Evolutionary conservation across 768 basidiomycete species (phyloP).

Genomic region (Tephrocybe sp.): DNA sequence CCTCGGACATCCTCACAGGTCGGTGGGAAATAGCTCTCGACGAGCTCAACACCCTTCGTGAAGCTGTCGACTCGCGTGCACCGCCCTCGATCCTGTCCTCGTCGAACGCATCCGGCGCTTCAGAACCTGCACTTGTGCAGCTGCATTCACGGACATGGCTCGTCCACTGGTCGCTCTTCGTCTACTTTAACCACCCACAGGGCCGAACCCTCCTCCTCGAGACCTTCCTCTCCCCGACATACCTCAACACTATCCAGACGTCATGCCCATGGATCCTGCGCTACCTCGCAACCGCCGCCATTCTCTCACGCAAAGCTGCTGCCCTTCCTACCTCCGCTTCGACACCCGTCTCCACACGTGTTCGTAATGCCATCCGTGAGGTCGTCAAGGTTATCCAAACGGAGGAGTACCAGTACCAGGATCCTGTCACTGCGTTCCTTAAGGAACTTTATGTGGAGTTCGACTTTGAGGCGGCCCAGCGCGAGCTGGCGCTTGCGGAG

Average conservation of each 20-base stretch:
- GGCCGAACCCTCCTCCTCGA: conserved; percentile 92
- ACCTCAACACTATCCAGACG: conserved; percentile 98
- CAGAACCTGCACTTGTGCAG: conserved; percentile 77
- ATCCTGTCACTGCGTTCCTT: conserved; percentile 91
- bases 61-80: conserved; percentile 81
- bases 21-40: conserved; percentile 94
- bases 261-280: conserved; percentile 92
- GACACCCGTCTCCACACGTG: conserved; percentile 58
- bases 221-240: conserved; percentile 93
- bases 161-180: conserved; percentile 96
- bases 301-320: conserved; percentile 82
- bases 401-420: conserved; percentile 95
- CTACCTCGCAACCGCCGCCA: conserved; percentile 90
- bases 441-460: conserved; percentile 94
- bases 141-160: conserved; percentile 96
- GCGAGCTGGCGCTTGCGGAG: conserved; percentile 73
- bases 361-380: conserved; percentile 86
- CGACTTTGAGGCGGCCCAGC: conserved; percentile 93
- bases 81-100: conserved; percentile 43
- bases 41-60: conserved; percentile 93
- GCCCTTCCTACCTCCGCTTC: conserved; percentile 40
- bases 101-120: conserved; percentile 29
- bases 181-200: conserved; percentile 95
- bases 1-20: conserved; percentile 92
- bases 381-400: conserved; percentile 92